A percentile compares a stretch with the other conserved stretches of the same genome.
phyloP scores from a whole-genome alignment of 306 rosid genomes.

The Cicer pinnatifidum region DNA sequence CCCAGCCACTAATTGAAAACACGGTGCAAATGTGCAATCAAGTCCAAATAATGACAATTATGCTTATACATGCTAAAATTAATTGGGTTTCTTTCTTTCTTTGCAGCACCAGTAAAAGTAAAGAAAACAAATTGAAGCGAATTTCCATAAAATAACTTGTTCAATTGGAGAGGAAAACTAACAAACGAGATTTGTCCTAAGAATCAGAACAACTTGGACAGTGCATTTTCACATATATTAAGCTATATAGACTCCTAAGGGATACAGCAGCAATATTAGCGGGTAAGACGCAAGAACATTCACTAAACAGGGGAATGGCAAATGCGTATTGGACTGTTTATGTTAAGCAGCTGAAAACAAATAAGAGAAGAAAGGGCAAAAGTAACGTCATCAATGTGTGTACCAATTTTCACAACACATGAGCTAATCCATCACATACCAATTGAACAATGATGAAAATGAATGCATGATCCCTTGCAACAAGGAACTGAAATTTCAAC shows the following conservation, averaged over 20 bases:
- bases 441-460: slow-evolving; percentile 89
- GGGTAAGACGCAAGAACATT: slow-evolving; percentile 14
- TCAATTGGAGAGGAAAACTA: slow-evolving; percentile 30
- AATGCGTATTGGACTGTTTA: slow-evolving; percentile 8
- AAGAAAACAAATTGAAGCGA: slow-evolving; percentile 19
- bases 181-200: slow-evolving; percentile 29
- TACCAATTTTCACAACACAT: slow-evolving; percentile 25
- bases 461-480: slow-evolving; percentile 95
- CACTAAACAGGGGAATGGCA: slow-evolving; percentile 14
- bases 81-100: neutral
- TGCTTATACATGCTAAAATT: slow-evolving; percentile 9
- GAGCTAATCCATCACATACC: slow-evolving; percentile 56
- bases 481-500: slow-evolving; percentile 94
- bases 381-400: slow-evolving; percentile 9
- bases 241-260: slow-evolving; percentile 10
- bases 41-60: neutral
- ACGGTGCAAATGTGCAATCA: neutral
- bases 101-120: slow-evolving; percentile 18
- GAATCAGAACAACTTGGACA: slow-evolving; percentile 8
- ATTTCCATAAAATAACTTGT: slow-evolving; percentile 30
- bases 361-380: slow-evolving; percentile 20
- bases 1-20: neutral
- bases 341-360: neutral
- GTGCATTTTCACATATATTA: slow-evolving; percentile 16
- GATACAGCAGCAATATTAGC: neutral